phyloP scores from a whole-genome alignment of 164 flowering plant genomes.

The Liriodendron chinense region DNA sequence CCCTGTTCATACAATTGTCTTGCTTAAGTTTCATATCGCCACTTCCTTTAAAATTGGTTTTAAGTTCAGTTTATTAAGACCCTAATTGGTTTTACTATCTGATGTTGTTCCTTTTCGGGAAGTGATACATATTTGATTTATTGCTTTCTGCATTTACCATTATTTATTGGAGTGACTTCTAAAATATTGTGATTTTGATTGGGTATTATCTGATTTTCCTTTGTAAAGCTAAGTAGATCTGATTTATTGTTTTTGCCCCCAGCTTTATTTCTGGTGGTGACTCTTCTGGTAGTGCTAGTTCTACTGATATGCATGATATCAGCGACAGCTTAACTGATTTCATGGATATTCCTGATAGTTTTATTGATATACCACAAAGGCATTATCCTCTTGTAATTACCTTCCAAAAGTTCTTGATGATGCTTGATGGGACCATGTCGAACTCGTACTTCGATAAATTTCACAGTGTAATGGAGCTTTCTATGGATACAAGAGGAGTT shows the following conservation, averaged over 20 bases:
- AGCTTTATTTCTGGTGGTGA: constrained; percentile 42
- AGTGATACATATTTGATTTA: no score
- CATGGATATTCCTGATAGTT: constrained; percentile 54
- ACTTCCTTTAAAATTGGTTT: no score
- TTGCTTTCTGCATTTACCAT: not conserved
- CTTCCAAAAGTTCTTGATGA: constrained; percentile 65
- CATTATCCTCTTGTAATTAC: constrained; percentile 70
- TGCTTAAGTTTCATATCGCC: no score
- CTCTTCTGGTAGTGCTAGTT: constrained; percentile 15
- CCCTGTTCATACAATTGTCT: no score
- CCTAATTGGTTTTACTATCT: no score
- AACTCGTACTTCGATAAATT: constrained; percentile 62
- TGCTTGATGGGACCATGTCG: constrained; percentile 72
- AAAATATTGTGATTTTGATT: not conserved
- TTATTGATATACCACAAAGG: constrained; percentile 36
- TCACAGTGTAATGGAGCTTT: constrained; percentile 21
- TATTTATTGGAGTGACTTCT: not conserved
- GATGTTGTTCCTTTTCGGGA: no score
- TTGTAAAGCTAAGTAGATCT: not conserved
- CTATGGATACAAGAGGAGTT: constrained; percentile 11
- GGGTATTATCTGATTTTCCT: not conserved
- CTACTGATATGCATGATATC: constrained; percentile 34
- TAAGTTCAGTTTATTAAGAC: no score
- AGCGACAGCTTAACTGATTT: constrained; percentile 38
- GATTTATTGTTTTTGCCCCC: constrained; percentile 13